Percentiles rank a stretch among this genome's conserved stretches.
These are phyloP conservation scores for Microcos paniculata DNA, from an alignment of 345 rosid species.

Conservation along the genomic window DNA sequence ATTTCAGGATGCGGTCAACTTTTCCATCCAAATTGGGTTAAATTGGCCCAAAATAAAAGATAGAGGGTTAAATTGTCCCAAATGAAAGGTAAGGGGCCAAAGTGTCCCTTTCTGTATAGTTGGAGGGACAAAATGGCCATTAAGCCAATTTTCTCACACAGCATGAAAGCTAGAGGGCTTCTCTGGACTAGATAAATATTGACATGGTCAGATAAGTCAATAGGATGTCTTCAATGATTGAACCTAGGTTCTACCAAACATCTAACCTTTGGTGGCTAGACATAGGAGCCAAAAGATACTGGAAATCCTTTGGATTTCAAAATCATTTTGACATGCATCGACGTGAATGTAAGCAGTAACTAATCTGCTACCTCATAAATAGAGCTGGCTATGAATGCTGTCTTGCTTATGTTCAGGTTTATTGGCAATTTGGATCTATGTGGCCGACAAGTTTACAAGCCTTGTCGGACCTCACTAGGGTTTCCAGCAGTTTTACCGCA, in stretches of 20 bases:
- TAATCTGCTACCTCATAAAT: not conserved
- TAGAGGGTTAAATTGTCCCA: no score
- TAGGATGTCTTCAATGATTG: not conserved
- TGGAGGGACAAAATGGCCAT: no score
- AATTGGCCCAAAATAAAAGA: no score
- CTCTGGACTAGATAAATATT: not conserved
- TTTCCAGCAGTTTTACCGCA: constrained; percentile 96
- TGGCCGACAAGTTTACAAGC: constrained; percentile 86
- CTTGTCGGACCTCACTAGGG: constrained; percentile 93
- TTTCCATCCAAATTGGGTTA: no score
- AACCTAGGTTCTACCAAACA: not conserved
- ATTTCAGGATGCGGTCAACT: no score
- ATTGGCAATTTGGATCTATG: constrained; percentile 87
- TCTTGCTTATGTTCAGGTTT: constrained; percentile 41
- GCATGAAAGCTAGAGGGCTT: not conserved
- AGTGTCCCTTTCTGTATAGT: no score
- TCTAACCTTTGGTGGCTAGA: not conserved
- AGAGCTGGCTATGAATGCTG: constrained; percentile 7
- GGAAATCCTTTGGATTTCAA: not conserved
- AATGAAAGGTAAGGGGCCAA: no score
- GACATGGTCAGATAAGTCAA: not conserved
- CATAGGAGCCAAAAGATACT: not conserved
- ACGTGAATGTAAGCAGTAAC: not conserved
- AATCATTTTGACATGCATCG: not conserved
- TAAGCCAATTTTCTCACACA: no score